A percentile compares a stretch with the other conserved stretches of the same genome.
Evolutionary conservation across 495 filamentous ascomycete genomes (phyloP).

Genomic region (Endocarpon pusillum): DNA sequence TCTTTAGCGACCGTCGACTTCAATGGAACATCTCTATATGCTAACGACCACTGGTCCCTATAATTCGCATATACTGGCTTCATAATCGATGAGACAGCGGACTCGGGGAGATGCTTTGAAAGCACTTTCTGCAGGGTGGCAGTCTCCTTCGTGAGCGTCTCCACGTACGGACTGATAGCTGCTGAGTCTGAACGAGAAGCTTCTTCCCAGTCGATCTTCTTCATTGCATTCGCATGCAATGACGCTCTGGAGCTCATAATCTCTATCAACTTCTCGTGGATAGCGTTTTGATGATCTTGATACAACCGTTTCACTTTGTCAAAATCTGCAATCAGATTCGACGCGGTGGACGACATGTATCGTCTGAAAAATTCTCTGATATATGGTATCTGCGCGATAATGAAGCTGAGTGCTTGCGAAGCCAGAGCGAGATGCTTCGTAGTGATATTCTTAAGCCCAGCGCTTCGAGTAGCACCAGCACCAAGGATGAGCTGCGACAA

Average conservation of each 20-base stretch:
- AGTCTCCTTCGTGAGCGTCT: slow-evolving; percentile 79
- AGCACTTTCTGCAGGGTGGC: slow-evolving; percentile 74
- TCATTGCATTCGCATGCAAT: slow-evolving; percentile 57
- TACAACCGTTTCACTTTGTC: slow-evolving; percentile 79
- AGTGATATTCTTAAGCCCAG: slow-evolving; percentile 88
- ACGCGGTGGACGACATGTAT: slow-evolving; percentile 37
- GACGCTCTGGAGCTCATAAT: slow-evolving; percentile 77
- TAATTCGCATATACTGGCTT: slow-evolving; percentile 75
- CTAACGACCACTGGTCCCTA: slow-evolving; percentile 61
- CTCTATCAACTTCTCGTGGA: slow-evolving; percentile 88
- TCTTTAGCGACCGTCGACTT: slow-evolving; percentile 48
- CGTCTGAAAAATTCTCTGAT: slow-evolving; percentile 80
- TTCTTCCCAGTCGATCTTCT: slow-evolving; percentile 56
- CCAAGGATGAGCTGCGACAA: slow-evolving; percentile 89
- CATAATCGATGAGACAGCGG: slow-evolving; percentile 75
- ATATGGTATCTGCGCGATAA: slow-evolving; percentile 74
- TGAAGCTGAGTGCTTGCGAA: slow-evolving; percentile 76
- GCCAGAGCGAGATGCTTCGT: slow-evolving; percentile 90
- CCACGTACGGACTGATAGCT: slow-evolving; percentile 62
- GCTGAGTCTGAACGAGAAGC: slow-evolving; percentile 15
- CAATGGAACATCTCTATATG: slow-evolving; percentile 49
- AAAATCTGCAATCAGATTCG: slow-evolving; percentile 65
- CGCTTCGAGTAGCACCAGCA: slow-evolving; percentile 78
- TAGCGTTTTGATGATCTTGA: slow-evolving; percentile 84
- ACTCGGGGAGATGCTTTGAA: slow-evolving; percentile 65